Evolutionary conservation across 345 rosid genomes (phyloP), one percentile per base, ranked within the genome.

Genomic region (Linum trigynum): DNA sequence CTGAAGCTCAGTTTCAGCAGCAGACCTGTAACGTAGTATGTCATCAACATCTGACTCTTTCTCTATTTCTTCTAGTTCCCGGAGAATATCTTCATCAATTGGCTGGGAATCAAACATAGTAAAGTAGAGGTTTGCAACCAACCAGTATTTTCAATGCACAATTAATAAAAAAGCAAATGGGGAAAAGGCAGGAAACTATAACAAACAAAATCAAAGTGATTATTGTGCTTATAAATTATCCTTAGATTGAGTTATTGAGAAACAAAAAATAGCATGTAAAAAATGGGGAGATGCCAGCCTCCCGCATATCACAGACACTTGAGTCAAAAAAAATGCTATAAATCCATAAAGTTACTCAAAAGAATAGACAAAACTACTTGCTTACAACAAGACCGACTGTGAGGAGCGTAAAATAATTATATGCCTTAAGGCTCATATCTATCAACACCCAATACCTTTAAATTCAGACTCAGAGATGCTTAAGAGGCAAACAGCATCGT

Each of bases 31-130:
- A 74, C 78, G 84, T 74, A 92, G 79, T 74, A 92, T 92, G 74
- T 87, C 95, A 64, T 89, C 95, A 67, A 86, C 76, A 71, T 89
- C 96, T 67, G 74, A 83, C 66, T 87, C 91, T 78, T 82, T 84
- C 88, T 92, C 98, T 82, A 92, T 81, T 83, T 82, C 80, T 79
- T 92, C 98, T 83, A 92, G 74, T 67, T 87, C 89, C 67, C 66
- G 71, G 76, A 87, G 75, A 78, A 87, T 64, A 62, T 78, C 68
- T 71, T 83, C 83, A 65, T 83, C 86, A 69, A 92, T 78, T 62
- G 82, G 59, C 98, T 92, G 86, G 69, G 17, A 63, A 68, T 57
- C 37, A 57, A 55, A 83, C 68, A 45, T 50, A 37, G 5, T 14
- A 68, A 74, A 71, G 64, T 59, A 61, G 5, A 17, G 38, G 39